phyloP scores from a whole-genome alignment of 495 filamentous ascomycete species.

The Neurospora tetraspora region DNA sequence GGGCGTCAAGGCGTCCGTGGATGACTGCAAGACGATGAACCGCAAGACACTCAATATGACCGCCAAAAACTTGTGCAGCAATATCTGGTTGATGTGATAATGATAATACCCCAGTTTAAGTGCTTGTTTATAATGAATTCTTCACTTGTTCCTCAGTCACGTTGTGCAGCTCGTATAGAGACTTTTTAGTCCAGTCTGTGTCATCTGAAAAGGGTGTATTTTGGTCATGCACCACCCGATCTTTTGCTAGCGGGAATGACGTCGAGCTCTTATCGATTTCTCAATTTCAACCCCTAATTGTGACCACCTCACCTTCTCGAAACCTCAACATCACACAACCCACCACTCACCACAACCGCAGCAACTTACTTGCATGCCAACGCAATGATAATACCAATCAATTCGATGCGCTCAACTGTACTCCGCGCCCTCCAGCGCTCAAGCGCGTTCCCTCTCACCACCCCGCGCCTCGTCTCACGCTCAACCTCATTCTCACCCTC shows the following conservation, averaged over 20 bases:
- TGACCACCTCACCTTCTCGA: background rate
- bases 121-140: background rate
- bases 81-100: background rate
- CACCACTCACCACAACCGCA: background rate
- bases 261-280: slow-evolving; percentile 5
- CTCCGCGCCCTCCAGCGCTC: background rate
- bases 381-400: slow-evolving; percentile 5
- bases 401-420: background rate
- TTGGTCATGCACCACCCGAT: background rate
- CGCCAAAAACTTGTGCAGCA: background rate
- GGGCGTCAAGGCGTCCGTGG: background rate
- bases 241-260: slow-evolving; percentile 8
- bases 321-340: background rate
- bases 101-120: background rate
- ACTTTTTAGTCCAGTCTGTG: background rate
- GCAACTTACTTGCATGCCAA: background rate
- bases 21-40: background rate
- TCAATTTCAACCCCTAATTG: slow-evolving; percentile 3
- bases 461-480: background rate
- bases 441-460: background rate
- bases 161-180: background rate
- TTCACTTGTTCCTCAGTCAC: background rate
- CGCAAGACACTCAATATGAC: background rate
- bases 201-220: background rate
- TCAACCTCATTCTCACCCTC: background rate